Evolutionary conservation across 371 early-diverging fungal genomes (phyloP), one percentile per base, ranked within the genome.

Genomic region (Rhizopus sp.): DNA sequence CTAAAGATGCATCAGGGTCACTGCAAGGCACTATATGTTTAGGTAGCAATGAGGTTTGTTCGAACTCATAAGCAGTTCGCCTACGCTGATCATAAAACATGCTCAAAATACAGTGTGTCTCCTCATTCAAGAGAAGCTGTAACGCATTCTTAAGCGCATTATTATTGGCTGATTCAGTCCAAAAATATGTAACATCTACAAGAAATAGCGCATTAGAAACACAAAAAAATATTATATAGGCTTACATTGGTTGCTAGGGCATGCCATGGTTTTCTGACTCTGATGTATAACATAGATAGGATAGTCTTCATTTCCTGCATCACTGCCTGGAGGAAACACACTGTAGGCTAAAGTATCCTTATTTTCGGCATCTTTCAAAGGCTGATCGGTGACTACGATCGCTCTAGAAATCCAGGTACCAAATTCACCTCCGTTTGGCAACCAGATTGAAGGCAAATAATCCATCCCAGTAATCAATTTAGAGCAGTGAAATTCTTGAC

Each of bases 171-270:
- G 62, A 69, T 16, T 48, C 31, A 7, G 64, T 70, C 59, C 71
- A 74, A 7, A 72, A 53, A 57, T 70, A 70, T 7, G 73, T 69
- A 5, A 69, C 66, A 44, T 60, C 68, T 65, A 51, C 6, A 30
- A 23, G 1, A 23, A 23, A 23, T 23, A 23, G 23, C 23, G 23
- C 23, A 23, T 23, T 23, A 23, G 23, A 23, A 23, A 23, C 12
- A 16, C 37, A 34, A 29, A 57, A 48, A 32, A 6, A 17, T 7
- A 10, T 16, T 15, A 8, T 29, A 12, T 13, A 34, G 15, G 50
- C 80, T 71, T 82, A 88, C 88, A 84, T 63, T 85, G 69, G 2
- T 75, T 75, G 30, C 56, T 64, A 3, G 88, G 91, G 55, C 88
- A 87, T 3, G 86, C 77, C 75, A 82, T 78, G 23, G 81, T 84